These are phyloP conservation scores for Lasiosphaeris hirsuta DNA, from an alignment of 495 filamentous ascomycete genomes.

Conservation along the genomic window DNA sequence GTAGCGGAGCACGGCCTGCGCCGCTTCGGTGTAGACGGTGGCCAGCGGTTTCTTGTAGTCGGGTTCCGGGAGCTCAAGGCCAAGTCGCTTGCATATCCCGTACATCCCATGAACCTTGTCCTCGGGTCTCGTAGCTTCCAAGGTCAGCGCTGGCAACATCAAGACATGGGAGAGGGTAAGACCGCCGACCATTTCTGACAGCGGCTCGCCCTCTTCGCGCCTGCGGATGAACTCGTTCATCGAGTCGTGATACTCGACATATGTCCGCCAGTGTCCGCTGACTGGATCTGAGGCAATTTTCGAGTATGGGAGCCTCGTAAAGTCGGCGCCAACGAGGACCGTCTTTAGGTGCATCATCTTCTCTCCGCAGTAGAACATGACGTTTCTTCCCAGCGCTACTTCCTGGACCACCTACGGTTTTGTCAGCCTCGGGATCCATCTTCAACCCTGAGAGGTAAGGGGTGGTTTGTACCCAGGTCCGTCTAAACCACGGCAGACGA, in stretches of 20 bases:
- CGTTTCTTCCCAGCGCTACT: not conserved
- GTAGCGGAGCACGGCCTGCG: not conserved
- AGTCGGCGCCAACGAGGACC: not conserved
- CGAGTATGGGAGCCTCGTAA: not conserved
- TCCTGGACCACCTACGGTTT: not conserved
- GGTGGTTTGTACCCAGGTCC: not conserved
- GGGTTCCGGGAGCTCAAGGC: not conserved
- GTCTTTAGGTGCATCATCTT: not conserved
- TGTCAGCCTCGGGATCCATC: not conserved
- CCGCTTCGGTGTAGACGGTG: not conserved
- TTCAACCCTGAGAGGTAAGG: too few relatives aligned
- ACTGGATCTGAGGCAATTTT: not conserved
- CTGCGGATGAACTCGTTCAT: not conserved
- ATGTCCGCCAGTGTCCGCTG: not conserved
- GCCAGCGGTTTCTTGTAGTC: not conserved
- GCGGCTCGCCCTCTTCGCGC: not conserved
- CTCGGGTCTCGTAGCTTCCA: not conserved
- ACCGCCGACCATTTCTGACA: too few relatives aligned
- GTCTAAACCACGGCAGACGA: slow-evolving; percentile 2
- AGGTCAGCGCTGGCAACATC: not conserved
- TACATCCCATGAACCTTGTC: not conserved
- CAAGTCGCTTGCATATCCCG: slow-evolving; percentile 1
- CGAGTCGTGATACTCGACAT: not conserved
- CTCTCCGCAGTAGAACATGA: not conserved
- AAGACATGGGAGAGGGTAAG: not conserved